phyloP scores from a whole-genome alignment of 164 flowering plant genomes.

The Euptelea pleiosperma region DNA sequence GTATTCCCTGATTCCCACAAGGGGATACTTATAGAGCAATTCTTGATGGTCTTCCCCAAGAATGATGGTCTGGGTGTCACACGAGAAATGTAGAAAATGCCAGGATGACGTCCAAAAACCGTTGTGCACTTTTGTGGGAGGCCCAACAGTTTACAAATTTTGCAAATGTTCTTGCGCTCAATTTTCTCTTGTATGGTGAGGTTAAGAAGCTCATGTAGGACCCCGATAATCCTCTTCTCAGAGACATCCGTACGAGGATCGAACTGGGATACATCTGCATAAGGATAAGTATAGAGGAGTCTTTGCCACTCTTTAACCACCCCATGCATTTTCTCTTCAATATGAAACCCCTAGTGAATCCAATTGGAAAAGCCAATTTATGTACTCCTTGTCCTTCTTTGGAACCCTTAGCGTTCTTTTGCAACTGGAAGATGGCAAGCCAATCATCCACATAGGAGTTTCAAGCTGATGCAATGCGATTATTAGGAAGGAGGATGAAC shows the following conservation, averaged over 20 bases:
- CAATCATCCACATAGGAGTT: constrained; percentile 48
- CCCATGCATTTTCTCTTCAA: constrained; percentile 77
- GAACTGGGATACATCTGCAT: constrained; percentile 60
- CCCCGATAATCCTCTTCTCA: constrained; percentile 84
- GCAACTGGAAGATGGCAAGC: constrained; percentile 70
- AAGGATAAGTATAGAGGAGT: constrained; percentile 87
- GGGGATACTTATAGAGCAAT: constrained; percentile 58
- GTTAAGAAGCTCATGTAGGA: constrained; percentile 84
- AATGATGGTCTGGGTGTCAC: constrained; percentile 67
- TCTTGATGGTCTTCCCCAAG: constrained; percentile 59
- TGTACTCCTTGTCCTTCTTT: background rate
- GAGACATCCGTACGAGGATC: constrained; percentile 88
- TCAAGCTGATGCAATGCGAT: constrained; percentile 66
- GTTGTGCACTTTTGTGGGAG: constrained; percentile 89
- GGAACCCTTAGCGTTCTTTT: constrained; percentile 25
- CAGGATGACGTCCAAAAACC: constrained; percentile 90
- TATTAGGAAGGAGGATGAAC: constrained; percentile 46
- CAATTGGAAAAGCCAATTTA: constrained; percentile 58
- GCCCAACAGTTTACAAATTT: constrained; percentile 60
- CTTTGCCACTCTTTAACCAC: constrained; percentile 91
- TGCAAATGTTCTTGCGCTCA: constrained; percentile 76
- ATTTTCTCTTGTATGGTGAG: constrained; percentile 60
- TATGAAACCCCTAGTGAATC: constrained; percentile 84
- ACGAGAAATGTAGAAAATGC: constrained; percentile 81
- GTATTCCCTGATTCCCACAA: constrained; percentile 56